phyloP scores from a whole-genome alignment of 495 filamentous ascomycete species.

The Talaromyces adpressus region DNA sequence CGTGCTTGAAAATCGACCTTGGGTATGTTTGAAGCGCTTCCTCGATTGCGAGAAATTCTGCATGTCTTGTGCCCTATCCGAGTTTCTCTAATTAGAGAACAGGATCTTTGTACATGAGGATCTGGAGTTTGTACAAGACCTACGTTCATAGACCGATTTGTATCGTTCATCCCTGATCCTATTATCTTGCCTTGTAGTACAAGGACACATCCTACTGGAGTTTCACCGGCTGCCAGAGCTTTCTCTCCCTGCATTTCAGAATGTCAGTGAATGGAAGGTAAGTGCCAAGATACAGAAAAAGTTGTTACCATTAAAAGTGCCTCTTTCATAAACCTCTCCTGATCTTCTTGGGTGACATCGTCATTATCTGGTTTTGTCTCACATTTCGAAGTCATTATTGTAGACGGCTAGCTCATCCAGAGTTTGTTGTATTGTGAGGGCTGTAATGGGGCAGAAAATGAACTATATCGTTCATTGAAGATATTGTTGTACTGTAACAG shows the following conservation, averaged over 20 bases:
- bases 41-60: constrained; percentile 82
- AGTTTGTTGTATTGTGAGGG: not conserved
- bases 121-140: constrained; percentile 11
- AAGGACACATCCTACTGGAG: constrained; percentile 92
- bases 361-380: not conserved
- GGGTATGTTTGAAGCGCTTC: constrained; percentile 50
- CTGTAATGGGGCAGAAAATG: not conserved
- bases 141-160: constrained; percentile 76
- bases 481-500: not conserved
- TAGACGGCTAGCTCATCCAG: not conserved
- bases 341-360: constrained; percentile 14
- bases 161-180: constrained; percentile 89
- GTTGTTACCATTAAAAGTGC: constrained; percentile 58
- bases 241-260: constrained; percentile 58
- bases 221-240: constrained; percentile 78
- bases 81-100: not conserved
- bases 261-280: constrained; percentile 7
- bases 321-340: constrained; percentile 61
- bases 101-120: not conserved
- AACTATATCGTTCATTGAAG: not conserved
- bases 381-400: not conserved
- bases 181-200: constrained; percentile 69
- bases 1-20: constrained; percentile 55
- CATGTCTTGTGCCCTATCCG: constrained; percentile 81
- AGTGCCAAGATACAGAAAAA: not conserved